phyloP scores from a whole-genome alignment of 2,329 filamentous ascomycete genomes.

The Torrubiellomyces zombiae region DNA sequence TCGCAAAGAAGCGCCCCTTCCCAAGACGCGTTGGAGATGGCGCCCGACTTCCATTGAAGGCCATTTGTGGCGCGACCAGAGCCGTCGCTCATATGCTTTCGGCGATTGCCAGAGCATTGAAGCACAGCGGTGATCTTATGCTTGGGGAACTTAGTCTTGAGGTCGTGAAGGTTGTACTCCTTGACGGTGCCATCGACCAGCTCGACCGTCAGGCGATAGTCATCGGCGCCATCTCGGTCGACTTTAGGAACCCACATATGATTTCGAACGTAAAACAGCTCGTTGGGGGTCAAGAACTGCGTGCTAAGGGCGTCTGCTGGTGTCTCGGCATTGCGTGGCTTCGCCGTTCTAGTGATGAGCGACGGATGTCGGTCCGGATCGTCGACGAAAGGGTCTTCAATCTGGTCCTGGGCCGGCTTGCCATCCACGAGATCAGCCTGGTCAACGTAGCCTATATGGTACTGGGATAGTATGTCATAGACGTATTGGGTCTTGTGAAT shows the following conservation, averaged over 20 bases:
- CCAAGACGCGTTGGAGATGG: constrained; percentile 44
- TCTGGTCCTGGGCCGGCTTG: constrained; percentile 29
- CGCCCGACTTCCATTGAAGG: constrained; percentile 41
- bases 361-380: constrained; percentile 35
- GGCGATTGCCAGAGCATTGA: constrained; percentile 45
- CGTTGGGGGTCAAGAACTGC: constrained; percentile 36
- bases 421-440: constrained; percentile 41
- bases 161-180: constrained; percentile 35
- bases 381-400: constrained; percentile 43
- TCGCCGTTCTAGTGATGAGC: constrained; percentile 33
- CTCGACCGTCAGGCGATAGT: constrained; percentile 35
- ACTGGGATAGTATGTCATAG: constrained; percentile 46
- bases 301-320: constrained; percentile 28
- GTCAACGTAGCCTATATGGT: constrained; percentile 45
- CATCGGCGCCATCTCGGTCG: constrained; percentile 16
- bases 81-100: constrained; percentile 38
- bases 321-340: constrained; percentile 46
- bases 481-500: constrained; percentile 52
- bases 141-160: constrained; percentile 32
- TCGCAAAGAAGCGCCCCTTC: constrained; percentile 38
- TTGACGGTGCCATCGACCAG: constrained; percentile 35
- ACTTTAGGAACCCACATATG: constrained; percentile 46
- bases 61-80: constrained; percentile 32
- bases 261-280: constrained; percentile 42
- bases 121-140: constrained; percentile 37